Percentiles rank a stretch among this genome's conserved stretches.
Evolutionary conservation across 2,329 filamentous ascomycete species (phyloP).

Genomic region (Microcyclospora pomicola): DNA sequence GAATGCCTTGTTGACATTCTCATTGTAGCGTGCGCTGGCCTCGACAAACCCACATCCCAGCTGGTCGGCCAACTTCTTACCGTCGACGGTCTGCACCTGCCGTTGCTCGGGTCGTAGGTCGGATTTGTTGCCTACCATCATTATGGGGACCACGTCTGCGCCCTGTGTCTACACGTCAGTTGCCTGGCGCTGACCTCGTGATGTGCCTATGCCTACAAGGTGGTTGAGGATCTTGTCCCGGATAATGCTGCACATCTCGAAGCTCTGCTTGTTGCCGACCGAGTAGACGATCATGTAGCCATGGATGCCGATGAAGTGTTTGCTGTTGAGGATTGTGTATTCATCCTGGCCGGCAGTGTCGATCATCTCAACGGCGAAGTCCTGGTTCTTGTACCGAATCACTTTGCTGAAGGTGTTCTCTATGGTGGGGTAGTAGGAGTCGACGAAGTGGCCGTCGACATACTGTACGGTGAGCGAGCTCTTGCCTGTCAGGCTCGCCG

Average conservation of each 20-base stretch:
- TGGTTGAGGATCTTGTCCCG: conserved; percentile 96
- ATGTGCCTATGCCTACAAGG: conserved; percentile 44
- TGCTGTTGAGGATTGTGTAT: conserved; percentile 95
- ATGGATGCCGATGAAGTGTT: conserved; percentile 98
- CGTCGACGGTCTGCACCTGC: conserved; percentile 76
- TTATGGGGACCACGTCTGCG: conserved; percentile 80
- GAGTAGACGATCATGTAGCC: conserved; percentile 98
- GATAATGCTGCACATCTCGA: conserved; percentile 95
- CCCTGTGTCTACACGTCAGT: conserved; percentile 43
- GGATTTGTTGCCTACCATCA: conserved; percentile 94
- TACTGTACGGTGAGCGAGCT: conserved; percentile 94
- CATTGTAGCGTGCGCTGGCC: conserved; percentile 84
- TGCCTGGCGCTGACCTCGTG: neutral
- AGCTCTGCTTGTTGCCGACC: conserved; percentile 84
- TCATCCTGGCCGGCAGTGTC: conserved; percentile 96
- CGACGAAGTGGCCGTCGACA: conserved; percentile 94
- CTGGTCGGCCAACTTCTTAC: conserved; percentile 69
- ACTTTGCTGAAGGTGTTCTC: conserved; percentile 98
- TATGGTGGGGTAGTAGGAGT: conserved; percentile 97
- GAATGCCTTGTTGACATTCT: conserved; percentile 85
- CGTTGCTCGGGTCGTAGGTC: conserved; percentile 86
- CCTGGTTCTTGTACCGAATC: conserved; percentile 83
- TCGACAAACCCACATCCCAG: conserved; percentile 91
- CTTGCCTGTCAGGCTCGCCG: conserved; percentile 52
- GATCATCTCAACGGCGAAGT: conserved; percentile 92